Conservation (phyloP, 306 rosid species). For the Adenanthera pavonina region DNA sequence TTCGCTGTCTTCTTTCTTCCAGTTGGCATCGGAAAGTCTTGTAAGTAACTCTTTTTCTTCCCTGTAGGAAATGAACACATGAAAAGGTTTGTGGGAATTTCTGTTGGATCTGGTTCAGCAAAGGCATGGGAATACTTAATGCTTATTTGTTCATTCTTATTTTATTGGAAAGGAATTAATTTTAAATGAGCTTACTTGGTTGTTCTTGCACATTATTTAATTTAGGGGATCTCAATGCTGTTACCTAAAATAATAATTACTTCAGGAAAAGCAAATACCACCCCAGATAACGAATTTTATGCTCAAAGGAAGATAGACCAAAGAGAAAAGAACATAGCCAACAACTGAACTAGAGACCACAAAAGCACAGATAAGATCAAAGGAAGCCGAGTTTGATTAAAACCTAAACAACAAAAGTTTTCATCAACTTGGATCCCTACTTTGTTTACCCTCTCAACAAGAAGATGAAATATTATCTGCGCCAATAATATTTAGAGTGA, state of each 20-base stretch:
- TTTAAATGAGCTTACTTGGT: constrained; percentile 12
- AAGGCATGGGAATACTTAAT: constrained; percentile 1
- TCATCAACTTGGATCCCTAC: background rate
- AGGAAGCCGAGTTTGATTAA: background rate
- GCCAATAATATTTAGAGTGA: no score
- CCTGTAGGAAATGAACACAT: no score
- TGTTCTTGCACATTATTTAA: constrained; percentile 19
- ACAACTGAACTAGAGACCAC: no score
- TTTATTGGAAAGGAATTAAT: background rate
- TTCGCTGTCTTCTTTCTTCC: constrained; percentile 36
- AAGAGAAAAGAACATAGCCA: no score
- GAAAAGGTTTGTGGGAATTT: constrained; percentile 4
- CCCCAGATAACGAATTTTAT: background rate
- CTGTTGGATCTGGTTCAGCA: constrained; percentile 42
- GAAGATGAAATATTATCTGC: no score
- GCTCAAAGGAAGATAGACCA: no score
- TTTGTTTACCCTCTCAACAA: no score
- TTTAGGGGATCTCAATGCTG: constrained; percentile 25
- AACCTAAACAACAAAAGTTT: background rate
- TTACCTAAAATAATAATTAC: background rate
- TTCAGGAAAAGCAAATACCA: background rate
- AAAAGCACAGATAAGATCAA: no score
- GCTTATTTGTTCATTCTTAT: constrained; percentile 15
- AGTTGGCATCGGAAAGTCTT: constrained; percentile 35
- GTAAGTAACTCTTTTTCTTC: background rate